Conservation (phyloP, 2,329 filamentous ascomycete genomes). For the Curvularia sp. region DNA sequence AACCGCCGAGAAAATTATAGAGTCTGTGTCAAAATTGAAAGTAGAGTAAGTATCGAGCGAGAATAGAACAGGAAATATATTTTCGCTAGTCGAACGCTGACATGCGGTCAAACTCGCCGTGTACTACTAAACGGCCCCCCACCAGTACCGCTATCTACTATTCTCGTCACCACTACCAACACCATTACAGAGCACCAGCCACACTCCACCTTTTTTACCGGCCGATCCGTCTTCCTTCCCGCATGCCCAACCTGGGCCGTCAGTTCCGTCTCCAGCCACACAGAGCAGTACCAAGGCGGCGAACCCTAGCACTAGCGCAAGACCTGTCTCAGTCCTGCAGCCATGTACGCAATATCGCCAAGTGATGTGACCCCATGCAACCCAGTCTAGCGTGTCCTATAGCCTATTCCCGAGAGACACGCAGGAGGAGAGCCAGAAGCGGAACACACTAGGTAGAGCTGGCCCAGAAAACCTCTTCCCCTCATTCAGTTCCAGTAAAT, state of each 20-base stretch:
- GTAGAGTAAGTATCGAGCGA: not conserved
- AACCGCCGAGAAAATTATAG: not conserved
- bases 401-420: not conserved
- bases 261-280: not conserved
- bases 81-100: not conserved
- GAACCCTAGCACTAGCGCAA: too few species aligned
- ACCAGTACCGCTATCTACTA: not conserved
- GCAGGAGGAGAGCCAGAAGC: not conserved
- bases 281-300: not conserved
- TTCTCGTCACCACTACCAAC: not conserved
- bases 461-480: not conserved
- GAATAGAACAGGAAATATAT: not conserved
- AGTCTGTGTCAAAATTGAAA: not conserved
- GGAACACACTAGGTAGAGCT: not conserved
- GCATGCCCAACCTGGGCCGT: not conserved
- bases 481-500: too few species aligned
- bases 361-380: not conserved
- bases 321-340: not conserved
- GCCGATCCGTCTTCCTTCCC: not conserved
- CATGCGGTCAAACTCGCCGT: not conserved
- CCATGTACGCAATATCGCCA: not conserved
- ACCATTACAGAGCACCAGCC: not conserved
- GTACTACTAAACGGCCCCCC: not conserved
- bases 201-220: not conserved
- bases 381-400: not conserved